Conservation (phyloP, 352 stramenopile genomes). For the Phytopythium ostracodes region DNA sequence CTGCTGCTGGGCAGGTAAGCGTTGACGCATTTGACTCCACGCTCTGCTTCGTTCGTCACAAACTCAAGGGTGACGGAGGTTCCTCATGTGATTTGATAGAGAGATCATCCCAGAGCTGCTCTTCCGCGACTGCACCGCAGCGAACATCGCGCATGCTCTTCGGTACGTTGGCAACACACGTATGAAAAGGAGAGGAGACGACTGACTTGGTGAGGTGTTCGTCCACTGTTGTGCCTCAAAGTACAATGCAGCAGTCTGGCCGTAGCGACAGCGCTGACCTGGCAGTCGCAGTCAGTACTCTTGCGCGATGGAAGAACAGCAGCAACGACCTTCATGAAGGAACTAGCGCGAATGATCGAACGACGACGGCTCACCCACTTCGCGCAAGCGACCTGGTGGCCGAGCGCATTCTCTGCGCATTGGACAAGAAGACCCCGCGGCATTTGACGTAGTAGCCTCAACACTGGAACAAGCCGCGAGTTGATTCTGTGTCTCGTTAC, state of each 20-base stretch:
- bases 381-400: conserved; percentile 47
- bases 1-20: conserved; percentile 50
- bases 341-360: too few relatives aligned
- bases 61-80: neutral
- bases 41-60: neutral
- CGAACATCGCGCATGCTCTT: conserved; percentile 31
- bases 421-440: conserved; percentile 9
- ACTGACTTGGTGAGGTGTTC: neutral
- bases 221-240: neutral
- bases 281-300: conserved; percentile 28
- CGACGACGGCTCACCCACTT: too few relatives aligned
- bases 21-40: neutral
- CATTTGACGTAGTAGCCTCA: neutral
- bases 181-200: neutral
- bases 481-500: neutral
- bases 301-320: conserved; percentile 20
- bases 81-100: conserved; percentile 8
- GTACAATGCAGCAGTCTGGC: neutral
- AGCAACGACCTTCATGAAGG: neutral
- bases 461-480: neutral
- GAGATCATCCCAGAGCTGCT: conserved; percentile 60
- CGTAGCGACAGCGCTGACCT: conserved; percentile 11
- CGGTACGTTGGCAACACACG: conserved; percentile 10
- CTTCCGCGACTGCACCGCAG: conserved; percentile 47
- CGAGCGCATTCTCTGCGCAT: conserved; percentile 21